Evolutionary conservation across 257 asterid species (phyloP), one percentile per base, ranked within the genome.

Genomic region (Scutellaria barbata): DNA sequence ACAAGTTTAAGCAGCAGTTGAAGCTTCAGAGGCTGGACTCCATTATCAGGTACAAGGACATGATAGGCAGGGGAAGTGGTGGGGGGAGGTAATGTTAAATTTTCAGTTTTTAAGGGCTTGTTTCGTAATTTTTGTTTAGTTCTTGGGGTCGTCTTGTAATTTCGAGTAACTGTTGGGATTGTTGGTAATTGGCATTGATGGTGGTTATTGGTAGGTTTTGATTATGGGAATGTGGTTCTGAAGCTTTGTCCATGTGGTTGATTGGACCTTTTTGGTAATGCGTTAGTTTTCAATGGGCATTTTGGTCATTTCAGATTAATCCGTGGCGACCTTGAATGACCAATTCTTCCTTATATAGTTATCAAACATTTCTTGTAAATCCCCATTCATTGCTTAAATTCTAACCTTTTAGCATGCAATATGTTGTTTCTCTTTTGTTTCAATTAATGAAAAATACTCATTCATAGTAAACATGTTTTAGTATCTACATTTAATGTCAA

Each of bases 21-120:
- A 87, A 86, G 85, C 76, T 92, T 57, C 97, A 89, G 95, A 85
- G 95, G 82, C 0, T 85, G 81, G 95, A 87, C 14, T 92, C 96
- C n/a, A 83, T 89, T 72, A 64, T 87, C 61, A 80, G 90, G 90
- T 75, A 82, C 86, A 86, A 86, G 90, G 95, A 86, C 43, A 77
- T 82, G 90, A 85, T 83, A 54, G 87, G 87, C 37, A 81, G 92
- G 79, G 88, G 83, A 17, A 77, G 74, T 66, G 86, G 74, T 66
- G 86, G 72, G 73, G 80, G 76, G 52, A 75, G 68, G 85, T 81
- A 79, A 75, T n/a, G 52, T 1, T 17, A 45, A 20, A 37, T 73
- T 25, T 37, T 8, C 3, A 0, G 5, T 6, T 66, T 37, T 1
- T 7, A 45, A 63, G 84, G 87, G 77, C 25, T 17, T 20, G 53